Base-by-base conservation (phyloP, 2,329 filamentous ascomycete genomes). In the Aspergillus sp. region DNA sequence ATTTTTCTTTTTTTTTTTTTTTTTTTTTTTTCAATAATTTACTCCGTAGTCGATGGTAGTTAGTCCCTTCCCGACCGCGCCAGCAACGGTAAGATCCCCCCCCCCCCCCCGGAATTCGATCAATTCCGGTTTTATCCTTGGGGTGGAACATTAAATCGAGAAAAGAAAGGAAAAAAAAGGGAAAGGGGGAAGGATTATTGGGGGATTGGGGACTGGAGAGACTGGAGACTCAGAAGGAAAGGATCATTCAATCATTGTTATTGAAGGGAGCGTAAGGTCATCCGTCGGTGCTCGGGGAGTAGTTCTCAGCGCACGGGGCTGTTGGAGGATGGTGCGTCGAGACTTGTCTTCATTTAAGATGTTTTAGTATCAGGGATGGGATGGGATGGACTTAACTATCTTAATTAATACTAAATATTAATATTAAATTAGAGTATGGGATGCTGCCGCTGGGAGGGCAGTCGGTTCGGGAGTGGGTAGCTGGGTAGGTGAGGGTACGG, bases 21-120 rank as follows among this genome's bases (percentile, higher is more conserved):
- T n/a, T 20, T 9, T 11, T 26, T 26, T 26, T 26, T 26, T 7
- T 26, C 7, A 29, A 51, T 51, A 5, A 24, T 22, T 22, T 22
- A 22, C 22, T 22, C 22, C 22, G 22, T 22, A 22, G 22, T 22
- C 22, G 22, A 22, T 22, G 22, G 5, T 18, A 12, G 29, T 29
- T 26, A 42, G 36, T 22, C 24, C 16, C 24, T 49, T 22, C 16
- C 24, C 54, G 57, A 50, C 56, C 58, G 57, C 39, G 57, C 56
- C 61, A 59, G 54, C 55, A 66, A 63, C 63, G 60, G 63, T 65
- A 69, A 69, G 62, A 71, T 73, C 4, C 22, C 69, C 71, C 70
- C 70, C 71, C 72, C 4, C 22, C 69, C 71, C 70, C 70, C 71
- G 63, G 71, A 69, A 66, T 68, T 59, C 58, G 60, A 69, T 68